Conservation (phyloP, 2,329 filamentous ascomycete genomes). For the Fusarium torulosum region DNA sequence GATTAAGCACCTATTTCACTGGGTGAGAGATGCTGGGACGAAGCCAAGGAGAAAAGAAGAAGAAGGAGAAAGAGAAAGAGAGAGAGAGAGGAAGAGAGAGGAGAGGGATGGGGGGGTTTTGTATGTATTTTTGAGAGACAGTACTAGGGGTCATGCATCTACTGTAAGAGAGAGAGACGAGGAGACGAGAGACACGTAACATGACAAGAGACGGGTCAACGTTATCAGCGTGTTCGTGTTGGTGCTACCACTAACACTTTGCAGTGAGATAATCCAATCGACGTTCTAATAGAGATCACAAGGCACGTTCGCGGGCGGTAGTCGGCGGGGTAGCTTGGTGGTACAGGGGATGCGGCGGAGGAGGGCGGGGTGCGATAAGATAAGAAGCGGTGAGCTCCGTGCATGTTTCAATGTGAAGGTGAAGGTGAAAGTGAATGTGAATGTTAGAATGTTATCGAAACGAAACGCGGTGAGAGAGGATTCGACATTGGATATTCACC, state of each 20-base stretch:
- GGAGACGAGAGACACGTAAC: constrained; percentile 7
- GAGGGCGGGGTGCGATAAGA: constrained; percentile 48
- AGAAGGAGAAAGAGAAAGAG: constrained; percentile 29
- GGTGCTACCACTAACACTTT: constrained; percentile 36
- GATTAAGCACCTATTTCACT: constrained; percentile 39
- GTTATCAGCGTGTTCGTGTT: constrained; percentile 20
- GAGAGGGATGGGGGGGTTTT: constrained; percentile 30
- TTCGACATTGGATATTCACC: too few relatives aligned
- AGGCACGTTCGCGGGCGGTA: constrained; percentile 26
- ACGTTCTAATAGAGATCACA: constrained; percentile 38
- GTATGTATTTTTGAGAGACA: constrained; percentile 26
- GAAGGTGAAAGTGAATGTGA: too few relatives aligned
- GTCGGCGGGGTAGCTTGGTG: constrained; percentile 39
- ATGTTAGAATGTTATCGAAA: constrained; percentile 22
- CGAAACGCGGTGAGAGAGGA: constrained; percentile 19
- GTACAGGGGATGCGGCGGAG: constrained; percentile 33
- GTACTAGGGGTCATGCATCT: constrained; percentile 14
- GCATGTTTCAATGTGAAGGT: not conserved
- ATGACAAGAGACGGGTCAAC: too few relatives aligned
- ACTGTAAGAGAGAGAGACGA: constrained; percentile 19
- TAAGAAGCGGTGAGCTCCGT: constrained; percentile 49
- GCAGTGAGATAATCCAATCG: constrained; percentile 29
- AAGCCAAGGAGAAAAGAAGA: constrained; percentile 44
- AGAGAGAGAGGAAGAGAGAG: constrained; percentile 25
- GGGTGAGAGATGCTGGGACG: constrained; percentile 43